These are phyloP conservation scores for Pyracantha coccinea DNA, from an alignment of 331 rosid genomes.

Conservation along the genomic window DNA sequence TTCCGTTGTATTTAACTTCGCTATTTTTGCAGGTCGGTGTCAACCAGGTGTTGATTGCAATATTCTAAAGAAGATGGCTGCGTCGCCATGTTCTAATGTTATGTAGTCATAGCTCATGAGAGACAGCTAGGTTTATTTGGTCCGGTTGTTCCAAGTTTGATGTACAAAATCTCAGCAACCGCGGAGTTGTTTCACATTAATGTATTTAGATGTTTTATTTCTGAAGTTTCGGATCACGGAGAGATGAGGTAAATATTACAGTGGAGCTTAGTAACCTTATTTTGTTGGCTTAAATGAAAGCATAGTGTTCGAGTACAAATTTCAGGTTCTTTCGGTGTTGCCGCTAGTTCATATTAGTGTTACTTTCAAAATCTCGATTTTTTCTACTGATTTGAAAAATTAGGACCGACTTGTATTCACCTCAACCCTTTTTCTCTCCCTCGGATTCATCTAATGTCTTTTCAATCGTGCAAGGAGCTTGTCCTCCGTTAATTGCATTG, in stretches of 20 bases:
- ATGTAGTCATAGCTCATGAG: background rate
- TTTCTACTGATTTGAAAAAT: background rate
- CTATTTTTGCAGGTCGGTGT: conserved; percentile 35
- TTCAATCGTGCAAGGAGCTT: too few species aligned
- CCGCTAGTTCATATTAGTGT: background rate
- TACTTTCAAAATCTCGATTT: background rate
- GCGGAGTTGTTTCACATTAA: background rate
- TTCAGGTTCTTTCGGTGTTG: background rate
- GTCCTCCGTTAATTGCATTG: too few species aligned
- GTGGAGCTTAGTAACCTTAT: background rate
- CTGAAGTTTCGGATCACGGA: background rate
- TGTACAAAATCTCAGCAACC: conserved; percentile 14
- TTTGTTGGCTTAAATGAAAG: background rate
- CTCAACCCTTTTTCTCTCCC: too few species aligned
- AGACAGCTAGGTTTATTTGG: background rate
- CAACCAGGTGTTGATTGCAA: conserved; percentile 36
- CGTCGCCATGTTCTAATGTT: background rate
- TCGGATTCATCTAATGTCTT: too few species aligned
- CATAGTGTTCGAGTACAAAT: background rate
- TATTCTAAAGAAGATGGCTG: conserved; percentile 3
- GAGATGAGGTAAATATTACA: background rate
- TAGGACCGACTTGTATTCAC: background rate
- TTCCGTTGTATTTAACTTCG: background rate
- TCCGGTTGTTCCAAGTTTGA: background rate
- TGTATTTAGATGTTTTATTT: background rate